Percentiles rank a stretch among this genome's conserved stretches.
Evolutionary conservation across 2,329 filamentous ascomycete genomes (phyloP).

Genomic region (Fusarium nematophilum): DNA sequence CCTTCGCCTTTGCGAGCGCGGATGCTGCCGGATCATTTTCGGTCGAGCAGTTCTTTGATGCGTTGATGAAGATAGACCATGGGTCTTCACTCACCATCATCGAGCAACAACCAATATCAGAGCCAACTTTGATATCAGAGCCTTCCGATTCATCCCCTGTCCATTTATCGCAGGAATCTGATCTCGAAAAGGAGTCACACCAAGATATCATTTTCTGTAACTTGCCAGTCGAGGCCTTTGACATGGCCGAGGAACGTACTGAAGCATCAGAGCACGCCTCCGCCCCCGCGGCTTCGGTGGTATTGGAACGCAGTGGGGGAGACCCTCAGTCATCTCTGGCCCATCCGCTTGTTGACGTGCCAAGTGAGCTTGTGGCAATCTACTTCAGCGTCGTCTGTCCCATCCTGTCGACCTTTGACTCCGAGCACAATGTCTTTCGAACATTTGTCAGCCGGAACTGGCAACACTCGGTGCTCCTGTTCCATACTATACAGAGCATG

Average conservation of each 20-base stretch:
- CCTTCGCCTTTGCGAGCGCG: too few relatives aligned
- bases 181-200: background rate
- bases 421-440: background rate
- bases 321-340: background rate
- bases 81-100: too few relatives aligned
- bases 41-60: too few relatives aligned
- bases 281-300: background rate
- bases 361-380: background rate
- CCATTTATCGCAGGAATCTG: background rate
- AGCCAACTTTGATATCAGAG: too few relatives aligned
- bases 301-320: background rate
- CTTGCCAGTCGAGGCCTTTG: background rate
- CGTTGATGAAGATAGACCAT: too few relatives aligned
- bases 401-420: conserved; percentile 1
- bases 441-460: background rate
- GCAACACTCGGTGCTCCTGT: background rate
- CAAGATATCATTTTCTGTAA: background rate
- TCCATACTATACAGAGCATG: background rate
- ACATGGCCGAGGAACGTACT: too few relatives aligned
- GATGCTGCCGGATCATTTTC: too few relatives aligned
- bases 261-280: background rate
- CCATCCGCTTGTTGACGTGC: background rate
- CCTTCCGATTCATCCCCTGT: too few relatives aligned
- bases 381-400: conserved; percentile 3
- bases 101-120: too few relatives aligned